A percentile compares a stretch with the other conserved stretches of the same genome.
Conservation (phyloP, 148 eudicot species). For the Dianthus caryophyllus region DNA sequence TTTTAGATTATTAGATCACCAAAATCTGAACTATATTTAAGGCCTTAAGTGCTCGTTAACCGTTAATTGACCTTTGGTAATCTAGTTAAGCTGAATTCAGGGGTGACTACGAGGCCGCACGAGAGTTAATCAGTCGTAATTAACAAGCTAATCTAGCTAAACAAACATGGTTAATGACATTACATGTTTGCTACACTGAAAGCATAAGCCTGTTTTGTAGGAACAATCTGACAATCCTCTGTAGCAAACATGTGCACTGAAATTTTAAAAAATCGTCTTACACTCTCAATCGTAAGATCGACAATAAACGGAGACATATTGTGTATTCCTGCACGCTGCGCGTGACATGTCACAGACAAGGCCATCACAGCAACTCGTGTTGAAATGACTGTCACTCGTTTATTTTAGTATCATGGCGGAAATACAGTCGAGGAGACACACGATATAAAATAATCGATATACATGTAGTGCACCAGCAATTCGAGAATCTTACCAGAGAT, state of each 20-base stretch:
- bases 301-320: not conserved
- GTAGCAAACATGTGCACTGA: conserved; percentile 5
- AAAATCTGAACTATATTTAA: too few relatives aligned
- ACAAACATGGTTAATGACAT: not conserved
- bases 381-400: not conserved
- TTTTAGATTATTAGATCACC: too few relatives aligned
- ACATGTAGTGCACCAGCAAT: not conserved
- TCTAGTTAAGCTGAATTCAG: not conserved
- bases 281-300: not conserved
- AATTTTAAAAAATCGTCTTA: not conserved
- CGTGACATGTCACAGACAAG: not conserved
- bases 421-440: not conserved
- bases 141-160: not conserved
- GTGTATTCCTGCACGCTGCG: not conserved
- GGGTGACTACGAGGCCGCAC: not conserved
- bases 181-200: not conserved
- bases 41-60: not conserved
- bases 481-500: not conserved
- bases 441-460: too few relatives aligned
- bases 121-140: not conserved
- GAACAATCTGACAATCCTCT: not conserved
- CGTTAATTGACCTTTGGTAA: not conserved
- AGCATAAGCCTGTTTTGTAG: not conserved
- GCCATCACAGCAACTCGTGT: not conserved
- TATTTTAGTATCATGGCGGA: conserved; percentile 22